Evolutionary conservation across 805 yeast species (phyloP), one percentile per base, ranked within the genome.

Genomic region (Jamesozyma piceae): DNA sequence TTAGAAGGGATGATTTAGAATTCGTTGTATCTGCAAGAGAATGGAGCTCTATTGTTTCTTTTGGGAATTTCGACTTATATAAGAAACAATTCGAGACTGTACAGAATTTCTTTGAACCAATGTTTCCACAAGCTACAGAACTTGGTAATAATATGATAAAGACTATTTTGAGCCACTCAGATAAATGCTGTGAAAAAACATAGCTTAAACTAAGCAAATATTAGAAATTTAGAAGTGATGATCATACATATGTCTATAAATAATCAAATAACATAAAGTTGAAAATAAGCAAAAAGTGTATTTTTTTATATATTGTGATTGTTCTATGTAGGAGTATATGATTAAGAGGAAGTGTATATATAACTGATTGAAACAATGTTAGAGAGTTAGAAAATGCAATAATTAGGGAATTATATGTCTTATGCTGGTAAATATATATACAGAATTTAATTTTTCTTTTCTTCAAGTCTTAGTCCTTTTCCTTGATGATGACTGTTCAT

Each of bases 101-200:
- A 0, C 96, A 87, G 57, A 57, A 68, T n/a, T 92, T 84, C 62
- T 92, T 92, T 64, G 66, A 73, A 47, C 94, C 87, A 11, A 89
- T 81, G 84, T 73, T 89, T 42, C 78, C 87, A 2, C 95, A 89
- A 54, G 97, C 97, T 9, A 84, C 81, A 50, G 75, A 73, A 37
- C 71, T 88, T 36, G 97, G 97, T 10, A 92, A 90, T 63, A 95
- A 86, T 51, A 90, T 90, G 98, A 84, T 92, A 48, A 77, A 77
- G 57, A 83, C 86, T 9, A 86, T 87, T 28, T 64, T 81, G 46
- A 68, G 58, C 21, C 66, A 66, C 43, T 47, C 53, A 9, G 34
- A 31, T 6, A 24, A 24, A 11, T n/a, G n/a, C n/a, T n/a, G n/a
- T 28, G 31, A 28, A 10, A 28, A 28, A 5, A 6, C 5, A 28